Evolutionary conservation across 371 early-diverging fungal species (phyloP).

Genomic region (Sporodiniella umbellata): DNA sequence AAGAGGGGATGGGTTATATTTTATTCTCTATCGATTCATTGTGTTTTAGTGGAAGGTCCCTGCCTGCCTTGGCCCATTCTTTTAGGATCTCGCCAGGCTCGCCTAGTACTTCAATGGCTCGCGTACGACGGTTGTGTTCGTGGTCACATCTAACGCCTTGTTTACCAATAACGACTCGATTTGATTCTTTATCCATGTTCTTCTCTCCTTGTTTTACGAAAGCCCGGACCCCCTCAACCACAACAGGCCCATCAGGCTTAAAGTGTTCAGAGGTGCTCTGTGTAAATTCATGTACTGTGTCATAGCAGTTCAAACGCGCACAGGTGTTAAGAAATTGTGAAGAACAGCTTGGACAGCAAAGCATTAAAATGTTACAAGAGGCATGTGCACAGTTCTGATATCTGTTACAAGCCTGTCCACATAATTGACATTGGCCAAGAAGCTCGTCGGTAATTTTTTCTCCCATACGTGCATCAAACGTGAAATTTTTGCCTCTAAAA

Average conservation of each 20-base stretch:
- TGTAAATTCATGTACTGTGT: conserved; percentile 42
- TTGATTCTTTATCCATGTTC: conserved; percentile 11
- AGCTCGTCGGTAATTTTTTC: conserved; percentile 74
- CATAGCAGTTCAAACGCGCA: conserved; percentile 55
- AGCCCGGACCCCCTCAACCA: conserved; percentile 38
- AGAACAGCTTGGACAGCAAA: conserved; percentile 67
- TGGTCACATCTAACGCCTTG: conserved; percentile 39
- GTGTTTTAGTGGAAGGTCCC: conserved; percentile 30
- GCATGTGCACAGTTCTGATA: conserved; percentile 75
- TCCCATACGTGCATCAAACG: conserved; percentile 79
- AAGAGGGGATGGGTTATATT: no score
- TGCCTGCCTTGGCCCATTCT: conserved; percentile 40
- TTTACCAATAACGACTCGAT: conserved; percentile 39
- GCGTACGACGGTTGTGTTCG: conserved; percentile 31
- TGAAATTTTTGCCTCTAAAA: conserved; percentile 81
- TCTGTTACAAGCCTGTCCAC: conserved; percentile 62
- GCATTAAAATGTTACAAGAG: conserved; percentile 71
- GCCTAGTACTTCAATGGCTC: conserved; percentile 42
- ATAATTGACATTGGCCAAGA: conserved; percentile 65
- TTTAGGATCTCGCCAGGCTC: conserved; percentile 44
- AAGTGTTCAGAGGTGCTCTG: conserved; percentile 19
- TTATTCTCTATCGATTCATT: not conserved
- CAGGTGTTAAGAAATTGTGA: conserved; percentile 63
- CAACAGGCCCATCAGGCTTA: conserved; percentile 32
- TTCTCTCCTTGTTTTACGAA: conserved; percentile 35